phyloP scores from a whole-genome alignment of 352 stramenopile species.

The Pythium phragmitis region DNA sequence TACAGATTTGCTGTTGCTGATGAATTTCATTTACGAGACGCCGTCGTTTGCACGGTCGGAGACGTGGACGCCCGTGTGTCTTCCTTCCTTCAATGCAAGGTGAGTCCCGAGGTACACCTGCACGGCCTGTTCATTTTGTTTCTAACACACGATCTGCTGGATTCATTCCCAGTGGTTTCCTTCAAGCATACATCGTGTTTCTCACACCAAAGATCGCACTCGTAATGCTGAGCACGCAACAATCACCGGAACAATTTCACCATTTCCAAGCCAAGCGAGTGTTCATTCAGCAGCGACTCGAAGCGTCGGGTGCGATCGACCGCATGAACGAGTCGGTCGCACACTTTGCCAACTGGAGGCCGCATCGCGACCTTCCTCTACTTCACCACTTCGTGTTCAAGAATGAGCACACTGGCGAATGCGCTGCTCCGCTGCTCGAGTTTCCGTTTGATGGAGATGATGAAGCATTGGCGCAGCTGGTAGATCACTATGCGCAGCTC shows the following conservation, averaged over 20 bases:
- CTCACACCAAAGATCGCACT: constrained; percentile 52
- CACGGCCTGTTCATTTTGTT: neutral
- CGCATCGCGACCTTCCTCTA: constrained; percentile 52
- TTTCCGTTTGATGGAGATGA: constrained; percentile 49
- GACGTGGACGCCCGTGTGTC: constrained; percentile 72
- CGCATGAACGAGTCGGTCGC: constrained; percentile 38
- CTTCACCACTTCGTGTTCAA: constrained; percentile 73
- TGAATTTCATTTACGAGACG: constrained; percentile 75
- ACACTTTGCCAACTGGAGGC: constrained; percentile 38
- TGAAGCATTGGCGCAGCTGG: constrained; percentile 30
- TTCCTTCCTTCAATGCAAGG: constrained; percentile 65
- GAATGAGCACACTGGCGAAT: constrained; percentile 66
- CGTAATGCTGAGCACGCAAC: constrained; percentile 65
- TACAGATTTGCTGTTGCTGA: constrained; percentile 63
- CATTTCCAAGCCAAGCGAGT: constrained; percentile 63
- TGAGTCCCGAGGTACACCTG: constrained; percentile 11
- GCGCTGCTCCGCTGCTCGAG: constrained; percentile 35
- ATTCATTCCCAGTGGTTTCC: constrained; percentile 44
- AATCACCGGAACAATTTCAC: constrained; percentile 68
- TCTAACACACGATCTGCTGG: neutral
- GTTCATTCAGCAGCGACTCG: constrained; percentile 41
- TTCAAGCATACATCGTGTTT: constrained; percentile 77
- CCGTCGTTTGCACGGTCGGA: constrained; percentile 58
- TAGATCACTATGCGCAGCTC: constrained; percentile 58
- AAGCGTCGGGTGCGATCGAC: constrained; percentile 38